Base-by-base conservation (phyloP, 257 asterid genomes). In the Handroanthus guayacan region DNA sequence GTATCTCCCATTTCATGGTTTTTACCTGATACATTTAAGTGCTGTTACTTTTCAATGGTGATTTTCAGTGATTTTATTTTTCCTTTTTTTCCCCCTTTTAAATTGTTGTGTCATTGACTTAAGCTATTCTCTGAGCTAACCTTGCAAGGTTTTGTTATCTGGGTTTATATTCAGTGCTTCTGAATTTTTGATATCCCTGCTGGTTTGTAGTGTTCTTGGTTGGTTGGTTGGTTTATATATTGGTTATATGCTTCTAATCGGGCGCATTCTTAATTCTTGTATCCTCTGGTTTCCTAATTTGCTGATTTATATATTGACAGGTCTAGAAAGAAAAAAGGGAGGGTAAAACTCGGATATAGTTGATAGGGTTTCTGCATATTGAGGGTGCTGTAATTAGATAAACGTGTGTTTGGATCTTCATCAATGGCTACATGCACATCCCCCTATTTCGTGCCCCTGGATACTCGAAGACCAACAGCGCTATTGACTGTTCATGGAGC, bases 361-460 rank as follows among this genome's bases (percentile, higher is more conserved):
- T 44, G 39, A 69, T 76, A 71, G 74, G 74, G 63, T 55, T 74
- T 71, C 58, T 85, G 73, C 48, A 68, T 39, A 58, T 31, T 38
- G 54, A 44, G 78, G 56, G 37, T 75, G 39, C 67, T 82, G 50
- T 61, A 70, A 16, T 69, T 47, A 43, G 62, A 39, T 65, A 61
- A 50, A 43, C 48, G 65, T 45, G 70, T 75, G 62, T 69, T 62
- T 75, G 66, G 64, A 65, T 73, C 45, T 72, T 37, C 76, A 66
- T 76, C 36, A 71, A 95, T 95, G 99, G 94, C 94, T 81, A 48
- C 87, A 7, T 84, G 94, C 83, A 74, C 86, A 45, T 82, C 89
- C 43, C 86, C 92, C 55, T 88, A 75, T 79, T 89, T 91, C 71
- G 79, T 75, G 54, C 87, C 94, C 76, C 82, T 79, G 18, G 96